Evolutionary conservation across 2,329 filamentous ascomycete genomes (phyloP), one percentile per base, ranked within the genome.

Genomic region (Colletotrichum sp.): DNA sequence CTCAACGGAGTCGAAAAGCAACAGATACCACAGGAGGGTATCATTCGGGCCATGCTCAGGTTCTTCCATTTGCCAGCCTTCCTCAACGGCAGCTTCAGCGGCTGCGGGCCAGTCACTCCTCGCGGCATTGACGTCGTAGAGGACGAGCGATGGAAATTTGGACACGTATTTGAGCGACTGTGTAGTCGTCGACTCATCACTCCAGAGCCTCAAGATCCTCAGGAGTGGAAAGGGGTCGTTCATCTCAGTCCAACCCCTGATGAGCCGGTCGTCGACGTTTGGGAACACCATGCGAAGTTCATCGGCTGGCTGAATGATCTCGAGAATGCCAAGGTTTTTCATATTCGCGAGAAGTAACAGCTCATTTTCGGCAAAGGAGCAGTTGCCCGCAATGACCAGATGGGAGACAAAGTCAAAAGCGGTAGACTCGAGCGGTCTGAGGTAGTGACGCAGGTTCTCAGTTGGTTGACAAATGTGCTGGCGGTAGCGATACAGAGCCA

Each of bases 281-380:
- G 86, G 86, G 36, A 86, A 86, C 30, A 76, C 69, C 30, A 76
- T 74, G 6, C 76, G 71, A 26, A 80, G 60, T 49, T 81, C 78
- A 32, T 84, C 82, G 2, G 79, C 77, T 2, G 85, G 85, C 75
- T 88, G 84, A 16, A 88, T 82, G 26, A 90, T 83, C 79, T 90
- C 87, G 15, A 90, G 83, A 4, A 88, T 83, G 10, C 85, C 88
- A 6, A 90, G 84, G 67, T 90, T 90, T 32, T 82, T 84, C 77
- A 90, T 82, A 6, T 84, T 79, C 0, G 86, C 78, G 36, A 90
- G 80, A 21, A 79, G 79, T 3, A 89, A 76, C 32, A 90, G 78
- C 66, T 90, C 87, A 24, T 82, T 80, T 1, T 83, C 82, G 7
- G 71, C 78, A 62, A 88, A 86, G 4, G 77, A 69, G 39, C 83